Evolutionary conservation across 208 protist genomes (phyloP).

Genomic region (Endotrypanum monterogeii): DNA sequence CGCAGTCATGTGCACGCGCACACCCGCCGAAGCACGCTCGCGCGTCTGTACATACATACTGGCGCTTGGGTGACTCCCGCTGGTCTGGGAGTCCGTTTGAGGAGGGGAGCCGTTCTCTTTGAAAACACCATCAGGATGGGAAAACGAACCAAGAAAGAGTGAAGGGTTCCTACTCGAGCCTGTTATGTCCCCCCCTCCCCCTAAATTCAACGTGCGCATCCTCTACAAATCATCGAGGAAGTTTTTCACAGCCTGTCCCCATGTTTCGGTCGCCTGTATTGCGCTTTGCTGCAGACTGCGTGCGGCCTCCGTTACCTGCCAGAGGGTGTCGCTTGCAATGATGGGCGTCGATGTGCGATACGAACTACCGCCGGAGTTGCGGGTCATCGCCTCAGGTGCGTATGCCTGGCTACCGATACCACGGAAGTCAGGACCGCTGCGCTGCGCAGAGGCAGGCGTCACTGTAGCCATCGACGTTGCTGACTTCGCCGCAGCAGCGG

Average conservation of each 20-base stretch:
- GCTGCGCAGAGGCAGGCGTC: slow-evolving; percentile 9
- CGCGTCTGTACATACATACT: not conserved
- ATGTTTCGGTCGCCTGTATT: slow-evolving; percentile 37
- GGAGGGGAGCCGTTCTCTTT: not conserved
- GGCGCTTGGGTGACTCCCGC: too few relatives aligned
- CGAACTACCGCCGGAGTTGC: slow-evolving; percentile 2
- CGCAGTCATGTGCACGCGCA: not conserved
- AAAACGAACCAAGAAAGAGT: not conserved
- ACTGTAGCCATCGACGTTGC: not conserved
- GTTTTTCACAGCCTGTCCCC: slow-evolving; percentile 54
- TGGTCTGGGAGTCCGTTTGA: too few relatives aligned
- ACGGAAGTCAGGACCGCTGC: slow-evolving; percentile 62
- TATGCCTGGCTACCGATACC: slow-evolving; percentile 65
- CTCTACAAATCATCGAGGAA: slow-evolving; percentile 67
- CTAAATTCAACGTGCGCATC: not conserved
- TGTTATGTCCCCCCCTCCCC: not conserved
- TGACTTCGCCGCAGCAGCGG: not conserved
- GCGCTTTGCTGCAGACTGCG: slow-evolving; percentile 55
- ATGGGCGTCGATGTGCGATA: slow-evolving; percentile 5
- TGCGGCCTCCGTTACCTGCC: slow-evolving; percentile 57
- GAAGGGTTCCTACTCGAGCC: not conserved
- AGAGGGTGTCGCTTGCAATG: slow-evolving; percentile 46
- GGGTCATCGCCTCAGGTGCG: slow-evolving; percentile 28
- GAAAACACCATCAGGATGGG: too few relatives aligned
- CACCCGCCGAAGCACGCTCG: not conserved